phyloP scores from a whole-genome alignment of 805 yeast species.

The Candida michaelii region DNA sequence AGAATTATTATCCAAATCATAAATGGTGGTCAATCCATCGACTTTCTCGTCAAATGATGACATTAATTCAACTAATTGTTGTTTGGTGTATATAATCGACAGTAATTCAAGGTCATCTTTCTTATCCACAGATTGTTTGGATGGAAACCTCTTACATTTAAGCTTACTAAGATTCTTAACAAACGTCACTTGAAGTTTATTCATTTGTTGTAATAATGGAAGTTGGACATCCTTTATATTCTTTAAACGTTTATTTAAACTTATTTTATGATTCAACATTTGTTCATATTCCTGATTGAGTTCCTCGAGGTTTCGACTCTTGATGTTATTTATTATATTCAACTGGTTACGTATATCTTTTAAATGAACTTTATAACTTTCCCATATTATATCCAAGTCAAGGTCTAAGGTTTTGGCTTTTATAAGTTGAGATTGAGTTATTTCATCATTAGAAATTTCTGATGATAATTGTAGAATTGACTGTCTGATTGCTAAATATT shows the following conservation, averaged over 20 bases:
- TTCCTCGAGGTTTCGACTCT: slow-evolving; percentile 18
- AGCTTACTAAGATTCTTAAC: slow-evolving; percentile 17
- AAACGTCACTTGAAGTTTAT: slow-evolving; percentile 23
- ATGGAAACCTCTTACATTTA: slow-evolving; percentile 13
- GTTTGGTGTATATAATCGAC: slow-evolving; percentile 12
- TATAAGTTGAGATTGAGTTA: slow-evolving; percentile 6
- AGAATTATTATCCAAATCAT: slow-evolving; percentile 6
- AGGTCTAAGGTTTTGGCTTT: slow-evolving; percentile 22
- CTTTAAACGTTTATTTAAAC: slow-evolving; percentile 18
- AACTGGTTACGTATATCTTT: slow-evolving; percentile 20
- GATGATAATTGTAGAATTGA: slow-evolving; percentile 23
- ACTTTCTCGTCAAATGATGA: slow-evolving; percentile 11
- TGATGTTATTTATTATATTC: slow-evolving; percentile 15
- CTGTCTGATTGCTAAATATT: slow-evolving; percentile 34
- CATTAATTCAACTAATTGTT: slow-evolving; percentile 12
- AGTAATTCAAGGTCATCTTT: slow-evolving; percentile 5
- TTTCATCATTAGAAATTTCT: not conserved
- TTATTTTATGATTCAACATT: slow-evolving; percentile 17
- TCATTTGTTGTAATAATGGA: slow-evolving; percentile 38
- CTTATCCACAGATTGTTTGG: slow-evolving; percentile 3
- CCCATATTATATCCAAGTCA: slow-evolving; percentile 29
- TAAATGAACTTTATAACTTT: slow-evolving; percentile 27
- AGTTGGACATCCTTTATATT: slow-evolving; percentile 29
- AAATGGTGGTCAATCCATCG: slow-evolving; percentile 4
- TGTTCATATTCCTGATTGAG: slow-evolving; percentile 22